Evolutionary conservation across 306 rosid genomes (phyloP), one percentile per base, ranked within the genome.

Genomic region (Biancaea sappan): DNA sequence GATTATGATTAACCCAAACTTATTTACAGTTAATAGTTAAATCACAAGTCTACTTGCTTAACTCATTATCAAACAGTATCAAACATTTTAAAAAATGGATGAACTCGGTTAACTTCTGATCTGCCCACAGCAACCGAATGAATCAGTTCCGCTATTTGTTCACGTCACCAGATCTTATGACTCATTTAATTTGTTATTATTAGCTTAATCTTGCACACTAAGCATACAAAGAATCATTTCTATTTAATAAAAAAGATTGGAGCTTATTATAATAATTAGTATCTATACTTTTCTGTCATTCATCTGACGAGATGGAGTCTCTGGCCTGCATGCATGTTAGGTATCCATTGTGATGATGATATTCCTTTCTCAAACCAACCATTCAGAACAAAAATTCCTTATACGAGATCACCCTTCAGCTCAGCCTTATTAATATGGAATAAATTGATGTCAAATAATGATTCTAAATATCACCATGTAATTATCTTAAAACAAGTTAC

Each of bases 281-380:
- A 43, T 66, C 32, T 44, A 16, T 66, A 15, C 72, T 46, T 66
- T 28, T 26, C 21, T 66, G 40, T 46, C 16, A n/a, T 44, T 44
- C 56, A 25, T 66, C 46, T 44, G 26, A 16, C 37, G 44, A 16
- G 57, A 66, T 57, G 3, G 5, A 28, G 71, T 3, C 41, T 28
- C 57, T 66, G 35, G 8, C 43, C 8, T 66, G 58, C 72, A 66
- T 66, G 56, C 72, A 66, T 66, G 68, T 32, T 19, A n/a, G 66
- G 31, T 21, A 37, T 19, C 16, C 25, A 54, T 25, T 25, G 5
- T 16, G 32, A 44, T 66, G 57, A 46, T 28, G 57, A 66, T 44
- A 16, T 66, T 66, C 57, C 72, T 48, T n/a, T 31, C 21, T n/a
- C 5, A 19, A 31, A 18, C 46, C 26, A 68, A 4, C 40, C 57